Evolutionary conservation across 352 stramenopile genomes (phyloP).

Genomic region (Peronospora belbahrii): DNA sequence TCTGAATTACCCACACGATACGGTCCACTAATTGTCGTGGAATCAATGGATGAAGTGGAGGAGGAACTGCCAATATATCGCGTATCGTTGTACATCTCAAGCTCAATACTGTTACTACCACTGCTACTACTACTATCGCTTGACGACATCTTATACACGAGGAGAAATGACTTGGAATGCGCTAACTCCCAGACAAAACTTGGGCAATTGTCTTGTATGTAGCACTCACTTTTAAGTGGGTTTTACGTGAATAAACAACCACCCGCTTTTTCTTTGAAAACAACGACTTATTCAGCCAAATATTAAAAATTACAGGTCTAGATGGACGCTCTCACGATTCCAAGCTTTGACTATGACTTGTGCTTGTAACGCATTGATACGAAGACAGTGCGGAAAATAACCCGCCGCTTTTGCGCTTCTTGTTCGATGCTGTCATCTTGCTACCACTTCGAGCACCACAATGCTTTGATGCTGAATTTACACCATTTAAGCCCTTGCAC

Average conservation of each 20-base stretch:
- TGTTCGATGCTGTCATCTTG: constrained; percentile 3
- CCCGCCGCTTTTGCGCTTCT: constrained; percentile 40
- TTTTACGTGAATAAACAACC: too few species aligned
- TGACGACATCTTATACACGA: constrained; percentile 7
- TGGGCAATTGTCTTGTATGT: too few species aligned
- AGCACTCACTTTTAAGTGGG: too few species aligned
- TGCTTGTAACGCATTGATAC: constrained; percentile 55
- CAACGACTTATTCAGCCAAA: not conserved
- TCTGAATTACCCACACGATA: constrained; percentile 37
- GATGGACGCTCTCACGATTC: not conserved
- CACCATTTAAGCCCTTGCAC: constrained; percentile 44
- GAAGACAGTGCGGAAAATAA: constrained; percentile 68
- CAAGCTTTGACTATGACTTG: constrained; percentile 23
- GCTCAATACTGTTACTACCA: constrained; percentile 10
- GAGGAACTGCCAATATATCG: constrained; percentile 2
- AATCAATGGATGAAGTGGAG: constrained; percentile 13
- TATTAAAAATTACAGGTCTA: constrained; percentile 7
- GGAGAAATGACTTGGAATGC: too few species aligned
- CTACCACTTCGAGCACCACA: not conserved
- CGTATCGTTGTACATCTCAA: constrained; percentile 1
- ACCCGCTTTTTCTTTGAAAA: not conserved
- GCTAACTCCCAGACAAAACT: too few species aligned
- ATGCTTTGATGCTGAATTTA: constrained; percentile 20
- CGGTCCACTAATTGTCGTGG: constrained; percentile 18
- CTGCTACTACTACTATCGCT: constrained; percentile 3